A percentile compares a stretch with the other conserved stretches of the same genome.
phyloP scores from a whole-genome alignment of 257 asterid genomes.

The Asclepias syriaca region DNA sequence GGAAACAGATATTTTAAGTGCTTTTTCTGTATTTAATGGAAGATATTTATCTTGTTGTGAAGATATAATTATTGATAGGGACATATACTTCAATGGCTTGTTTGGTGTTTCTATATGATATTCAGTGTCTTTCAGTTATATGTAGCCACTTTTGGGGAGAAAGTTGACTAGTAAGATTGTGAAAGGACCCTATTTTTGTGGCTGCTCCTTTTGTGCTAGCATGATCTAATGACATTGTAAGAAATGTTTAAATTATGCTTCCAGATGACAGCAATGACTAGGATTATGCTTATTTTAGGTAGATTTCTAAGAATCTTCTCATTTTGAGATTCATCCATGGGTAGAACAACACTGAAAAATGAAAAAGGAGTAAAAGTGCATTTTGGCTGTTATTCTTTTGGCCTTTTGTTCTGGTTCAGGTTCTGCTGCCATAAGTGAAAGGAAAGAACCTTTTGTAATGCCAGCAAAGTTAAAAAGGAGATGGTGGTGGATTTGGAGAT shows the following conservation, averaged over 20 bases:
- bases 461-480: neutral
- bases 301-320: neutral
- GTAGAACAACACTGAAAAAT: neutral
- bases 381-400: neutral
- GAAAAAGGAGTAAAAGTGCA: neutral
- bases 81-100: neutral
- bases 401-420: neutral
- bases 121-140: neutral
- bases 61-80: slow-evolving; percentile 4
- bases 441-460: neutral
- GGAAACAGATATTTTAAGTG: neutral
- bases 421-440: neutral
- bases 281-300: neutral
- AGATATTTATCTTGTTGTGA: slow-evolving; percentile 1
- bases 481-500: neutral
- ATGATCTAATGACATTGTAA: neutral
- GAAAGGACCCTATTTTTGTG: neutral
- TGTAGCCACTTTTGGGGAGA: neutral
- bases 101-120: neutral
- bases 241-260: neutral
- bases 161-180: slow-evolving; percentile 4
- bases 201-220: neutral
- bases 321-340: neutral
- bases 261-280: neutral
- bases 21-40: neutral